Base-by-base conservation (phyloP, 179 eudicot species). In the Drosera spatulata region DNA sequence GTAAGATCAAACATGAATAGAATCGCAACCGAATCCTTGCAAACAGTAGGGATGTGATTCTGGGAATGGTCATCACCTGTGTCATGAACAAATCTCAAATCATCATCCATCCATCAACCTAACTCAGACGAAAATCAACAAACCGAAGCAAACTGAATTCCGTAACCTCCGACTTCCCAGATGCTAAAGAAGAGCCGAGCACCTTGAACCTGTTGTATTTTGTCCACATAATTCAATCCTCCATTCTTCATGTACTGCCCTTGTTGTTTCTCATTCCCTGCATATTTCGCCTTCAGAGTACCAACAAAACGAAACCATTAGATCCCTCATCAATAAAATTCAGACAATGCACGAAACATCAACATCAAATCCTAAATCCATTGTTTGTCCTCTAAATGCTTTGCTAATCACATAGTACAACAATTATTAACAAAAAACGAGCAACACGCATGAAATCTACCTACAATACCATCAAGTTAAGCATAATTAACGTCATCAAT, bases 1-100 rank as follows among this genome's bases (percentile, higher is more conserved):
- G 88, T 80, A 39, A 83, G 83, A 74, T 83, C 85, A 66, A 83
- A 83, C 88, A 83, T 83, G 77, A 84, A 73, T 45, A 84, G 63
- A 7, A 84, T 70, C 15, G 89, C 85, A 3, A 84, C 89, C 1
- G 83, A 76, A 66, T 80, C 85, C 65, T 76, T 70, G 37, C 84
- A 84, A 11, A 81, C 82, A 50, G 63, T 41, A 55, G 83, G 79
- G 39, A 84, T 58, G 41, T 72, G 68, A 64, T 70, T 63, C 52
- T 69, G 72, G 33, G 69, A 69, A 46, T 62, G 52, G n/a, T 59
- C 69, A 50, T 78, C 82, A 55, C 86, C 86, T 79, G 50, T 58
- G 59, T 42, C 63, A 61, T 42, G 8, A 55, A 22, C 33, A 22
- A 22, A 22, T 0, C 33, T 22, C 33, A 22, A 22, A 22, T 22